Conservation (phyloP, 768 basidiomycete genomes). For the Tricholoma flavovirens region DNA sequence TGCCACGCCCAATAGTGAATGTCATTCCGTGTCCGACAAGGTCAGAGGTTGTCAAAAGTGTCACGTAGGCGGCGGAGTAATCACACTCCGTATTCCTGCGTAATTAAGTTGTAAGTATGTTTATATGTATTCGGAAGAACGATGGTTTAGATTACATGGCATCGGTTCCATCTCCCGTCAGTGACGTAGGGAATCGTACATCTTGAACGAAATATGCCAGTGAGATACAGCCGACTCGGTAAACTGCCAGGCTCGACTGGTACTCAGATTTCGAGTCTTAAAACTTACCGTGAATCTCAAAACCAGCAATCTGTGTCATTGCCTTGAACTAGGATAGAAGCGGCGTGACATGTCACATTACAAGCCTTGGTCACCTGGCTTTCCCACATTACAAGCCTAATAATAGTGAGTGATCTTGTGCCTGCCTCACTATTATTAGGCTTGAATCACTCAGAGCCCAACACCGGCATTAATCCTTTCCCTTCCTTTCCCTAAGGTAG, state of each 20-base stretch:
- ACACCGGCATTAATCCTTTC: too few species aligned
- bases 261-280: neutral
- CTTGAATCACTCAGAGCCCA: too few species aligned
- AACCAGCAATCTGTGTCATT: conserved; percentile 47
- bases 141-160: conserved; percentile 59
- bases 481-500: too few species aligned
- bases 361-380: too few species aligned
- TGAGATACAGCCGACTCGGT: neutral
- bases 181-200: conserved; percentile 87
- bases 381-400: too few species aligned
- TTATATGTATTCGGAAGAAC: neutral
- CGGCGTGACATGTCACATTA: too few species aligned
- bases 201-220: conserved; percentile 36
- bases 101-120: neutral
- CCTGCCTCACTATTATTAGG: too few species aligned
- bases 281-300: conserved; percentile 49
- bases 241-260: neutral
- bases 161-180: conserved; percentile 90
- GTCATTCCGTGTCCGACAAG: conserved; percentile 92
- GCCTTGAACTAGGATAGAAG: too few species aligned
- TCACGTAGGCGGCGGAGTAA: conserved; percentile 90
- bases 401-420: too few species aligned
- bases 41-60: conserved; percentile 66
- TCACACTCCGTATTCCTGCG: conserved; percentile 93
- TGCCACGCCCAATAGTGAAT: conserved; percentile 91